Percentiles rank a stretch among this genome's conserved stretches.
These are phyloP conservation scores for Berkeleyomyces basicola DNA, from an alignment of 2,329 filamentous ascomycete species.

Conservation along the genomic window DNA sequence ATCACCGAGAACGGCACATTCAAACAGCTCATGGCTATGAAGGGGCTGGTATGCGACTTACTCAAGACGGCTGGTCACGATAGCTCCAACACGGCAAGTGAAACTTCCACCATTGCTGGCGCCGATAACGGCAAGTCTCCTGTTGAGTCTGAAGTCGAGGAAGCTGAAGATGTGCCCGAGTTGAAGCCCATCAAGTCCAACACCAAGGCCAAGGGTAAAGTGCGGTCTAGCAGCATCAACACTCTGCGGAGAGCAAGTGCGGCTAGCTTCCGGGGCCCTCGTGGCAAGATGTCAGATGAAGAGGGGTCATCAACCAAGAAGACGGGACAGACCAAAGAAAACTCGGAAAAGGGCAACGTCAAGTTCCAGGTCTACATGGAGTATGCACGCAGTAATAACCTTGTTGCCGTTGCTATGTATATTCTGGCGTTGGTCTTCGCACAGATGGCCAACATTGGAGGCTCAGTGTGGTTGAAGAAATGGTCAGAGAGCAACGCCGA, in stretches of 20 bases:
- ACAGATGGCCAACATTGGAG: slow-evolving; percentile 68
- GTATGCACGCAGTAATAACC: slow-evolving; percentile 88
- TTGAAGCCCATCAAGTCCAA: slow-evolving; percentile 56
- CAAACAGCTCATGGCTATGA: slow-evolving; percentile 80
- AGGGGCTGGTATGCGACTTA: slow-evolving; percentile 72
- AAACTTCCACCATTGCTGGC: slow-evolving; percentile 41
- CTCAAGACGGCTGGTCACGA: slow-evolving; percentile 59
- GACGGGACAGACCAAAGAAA: slow-evolving; percentile 76
- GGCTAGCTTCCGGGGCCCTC: slow-evolving; percentile 72
- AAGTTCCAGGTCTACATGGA: slow-evolving; percentile 92
- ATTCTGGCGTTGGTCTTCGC: slow-evolving; percentile 58
- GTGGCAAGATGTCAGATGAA: slow-evolving; percentile 72
- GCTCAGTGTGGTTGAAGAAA: slow-evolving; percentile 81
- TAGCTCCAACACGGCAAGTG: slow-evolving; percentile 30
- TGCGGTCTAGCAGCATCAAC: slow-evolving; percentile 51
- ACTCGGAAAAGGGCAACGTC: slow-evolving; percentile 86
- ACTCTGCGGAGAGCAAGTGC: slow-evolving; percentile 83
- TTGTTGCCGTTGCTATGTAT: slow-evolving; percentile 70
- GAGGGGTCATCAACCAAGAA: slow-evolving; percentile 53
- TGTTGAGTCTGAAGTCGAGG: slow-evolving; percentile 44
- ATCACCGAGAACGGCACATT: slow-evolving; percentile 83
- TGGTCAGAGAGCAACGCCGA: slow-evolving; percentile 72
- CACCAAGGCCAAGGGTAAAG: slow-evolving; percentile 28
- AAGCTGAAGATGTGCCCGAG: slow-evolving; percentile 58
- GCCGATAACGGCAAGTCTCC: slow-evolving; percentile 26